phyloP scores from a whole-genome alignment of 192 early-diverging fungal genomes.

The Fimicolochytrium jonesii region DNA sequence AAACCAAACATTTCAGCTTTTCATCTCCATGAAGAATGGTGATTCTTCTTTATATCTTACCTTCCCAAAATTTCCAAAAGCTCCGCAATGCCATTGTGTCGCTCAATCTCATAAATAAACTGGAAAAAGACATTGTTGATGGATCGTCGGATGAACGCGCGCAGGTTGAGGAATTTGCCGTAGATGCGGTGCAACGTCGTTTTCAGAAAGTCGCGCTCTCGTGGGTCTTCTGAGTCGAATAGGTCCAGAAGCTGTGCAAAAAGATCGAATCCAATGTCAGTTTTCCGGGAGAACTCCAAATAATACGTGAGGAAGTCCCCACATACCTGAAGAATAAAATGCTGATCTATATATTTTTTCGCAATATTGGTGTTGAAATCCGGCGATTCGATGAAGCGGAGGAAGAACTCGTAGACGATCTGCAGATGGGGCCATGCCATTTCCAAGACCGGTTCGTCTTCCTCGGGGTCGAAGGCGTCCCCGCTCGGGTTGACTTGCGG shows the following conservation, averaged over 20 bases:
- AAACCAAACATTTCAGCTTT: background rate
- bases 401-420: conserved; percentile 97
- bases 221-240: conserved; percentile 98
- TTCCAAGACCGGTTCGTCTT: conserved; percentile 97
- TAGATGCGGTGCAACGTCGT: conserved; percentile 97
- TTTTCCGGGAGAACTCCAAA: background rate
- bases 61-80: conserved; percentile 96
- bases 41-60: conserved; percentile 42
- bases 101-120: conserved; percentile 95
- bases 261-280: background rate
- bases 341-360: conserved; percentile 93
- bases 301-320: background rate
- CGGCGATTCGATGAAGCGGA: conserved; percentile 95
- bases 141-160: conserved; percentile 93
- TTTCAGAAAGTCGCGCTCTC: conserved; percentile 97
- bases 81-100: conserved; percentile 98
- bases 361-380: conserved; percentile 98
- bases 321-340: conserved; percentile 81
- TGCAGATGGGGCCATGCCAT: conserved; percentile 97
- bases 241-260: conserved; percentile 79
- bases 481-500: conserved; percentile 93
- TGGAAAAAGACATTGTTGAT: conserved; percentile 99
- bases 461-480: conserved; percentile 98
- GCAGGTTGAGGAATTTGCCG: conserved; percentile 95
- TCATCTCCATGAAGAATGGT: background rate